Evolutionary conservation across 2,329 filamentous ascomycete genomes (phyloP).

Genomic region (Leptographium galeiforme): DNA sequence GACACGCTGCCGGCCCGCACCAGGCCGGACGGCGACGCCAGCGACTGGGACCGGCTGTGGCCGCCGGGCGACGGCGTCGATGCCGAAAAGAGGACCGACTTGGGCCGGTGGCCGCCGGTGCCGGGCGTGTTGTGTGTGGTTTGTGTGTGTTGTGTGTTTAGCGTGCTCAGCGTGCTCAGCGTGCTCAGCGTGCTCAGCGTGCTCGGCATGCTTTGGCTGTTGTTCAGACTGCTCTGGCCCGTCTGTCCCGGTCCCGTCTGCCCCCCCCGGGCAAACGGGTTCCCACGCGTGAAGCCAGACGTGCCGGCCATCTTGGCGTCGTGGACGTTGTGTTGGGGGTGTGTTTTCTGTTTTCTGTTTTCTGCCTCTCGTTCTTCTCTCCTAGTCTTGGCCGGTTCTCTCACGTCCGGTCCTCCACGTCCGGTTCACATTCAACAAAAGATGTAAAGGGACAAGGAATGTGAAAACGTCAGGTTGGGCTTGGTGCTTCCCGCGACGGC

Average conservation of each 20-base stretch:
- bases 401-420: too few relatives aligned
- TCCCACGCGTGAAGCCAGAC: slow-evolving; percentile 40
- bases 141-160: background rate
- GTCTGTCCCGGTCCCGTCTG: slow-evolving; percentile 29
- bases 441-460: too few relatives aligned
- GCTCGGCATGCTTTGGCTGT: too few relatives aligned
- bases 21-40: background rate
- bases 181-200: too few relatives aligned
- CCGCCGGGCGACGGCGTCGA: slow-evolving; percentile 31
- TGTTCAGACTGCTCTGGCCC: too few relatives aligned
- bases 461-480: too few relatives aligned
- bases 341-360: background rate
- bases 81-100: slow-evolving; percentile 55
- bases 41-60: slow-evolving; percentile 31
- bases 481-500: too few relatives aligned
- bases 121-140: slow-evolving; percentile 23
- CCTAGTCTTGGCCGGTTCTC: too few relatives aligned
- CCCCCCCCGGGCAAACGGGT: slow-evolving; percentile 60
- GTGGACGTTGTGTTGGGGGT: background rate
- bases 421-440: too few relatives aligned
- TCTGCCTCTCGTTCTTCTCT: too few relatives aligned
- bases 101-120: slow-evolving; percentile 39
- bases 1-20: slow-evolving; percentile 12
- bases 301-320: slow-evolving; percentile 5
- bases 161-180: too few relatives aligned